phyloP scores from a whole-genome alignment of 1,139 yeast species.

The Waltiozyma sp. region DNA sequence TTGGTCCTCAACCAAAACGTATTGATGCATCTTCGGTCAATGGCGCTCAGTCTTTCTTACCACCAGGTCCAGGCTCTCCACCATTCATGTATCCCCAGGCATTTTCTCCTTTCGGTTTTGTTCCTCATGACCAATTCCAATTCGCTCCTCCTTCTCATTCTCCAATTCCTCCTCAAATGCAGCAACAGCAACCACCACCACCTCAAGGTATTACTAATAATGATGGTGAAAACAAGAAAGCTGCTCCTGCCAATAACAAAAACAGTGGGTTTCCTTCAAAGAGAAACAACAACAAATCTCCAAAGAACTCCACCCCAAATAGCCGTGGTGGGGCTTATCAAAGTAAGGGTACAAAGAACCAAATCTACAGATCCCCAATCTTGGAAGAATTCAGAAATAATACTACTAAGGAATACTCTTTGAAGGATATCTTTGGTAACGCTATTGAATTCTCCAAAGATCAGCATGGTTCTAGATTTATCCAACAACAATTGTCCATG shows the following conservation, averaged over 20 bases:
- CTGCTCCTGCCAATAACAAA: background rate
- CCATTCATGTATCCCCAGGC: slow-evolving; percentile 18
- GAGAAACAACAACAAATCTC: slow-evolving; percentile 12
- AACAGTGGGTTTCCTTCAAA: slow-evolving; percentile 5
- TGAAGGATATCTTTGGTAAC: slow-evolving; percentile 75
- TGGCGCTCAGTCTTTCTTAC: background rate
- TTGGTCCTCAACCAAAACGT: slow-evolving; percentile 12
- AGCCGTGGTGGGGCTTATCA: slow-evolving; percentile 1
- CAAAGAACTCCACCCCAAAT: slow-evolving; percentile 14
- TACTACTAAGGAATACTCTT: slow-evolving; percentile 47
- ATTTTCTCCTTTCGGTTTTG: slow-evolving; percentile 17
- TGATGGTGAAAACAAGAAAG: too few species aligned
- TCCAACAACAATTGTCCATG: slow-evolving; percentile 72
- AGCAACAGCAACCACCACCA: background rate
- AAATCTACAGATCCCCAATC: slow-evolving; percentile 64
- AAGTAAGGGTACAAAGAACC: slow-evolving; percentile 15
- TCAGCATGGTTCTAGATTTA: slow-evolving; percentile 94
- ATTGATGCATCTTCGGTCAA: slow-evolving; percentile 7
- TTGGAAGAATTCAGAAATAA: slow-evolving; percentile 79
- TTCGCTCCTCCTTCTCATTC: slow-evolving; percentile 2
- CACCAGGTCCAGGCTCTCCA: slow-evolving; percentile 4
- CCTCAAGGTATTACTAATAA: background rate
- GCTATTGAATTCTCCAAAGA: slow-evolving; percentile 90
- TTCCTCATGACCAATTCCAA: slow-evolving; percentile 12
- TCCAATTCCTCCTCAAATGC: background rate